Evolutionary conservation across 805 yeast species (phyloP).

Genomic region (Nakazawaea wyomingensis): DNA sequence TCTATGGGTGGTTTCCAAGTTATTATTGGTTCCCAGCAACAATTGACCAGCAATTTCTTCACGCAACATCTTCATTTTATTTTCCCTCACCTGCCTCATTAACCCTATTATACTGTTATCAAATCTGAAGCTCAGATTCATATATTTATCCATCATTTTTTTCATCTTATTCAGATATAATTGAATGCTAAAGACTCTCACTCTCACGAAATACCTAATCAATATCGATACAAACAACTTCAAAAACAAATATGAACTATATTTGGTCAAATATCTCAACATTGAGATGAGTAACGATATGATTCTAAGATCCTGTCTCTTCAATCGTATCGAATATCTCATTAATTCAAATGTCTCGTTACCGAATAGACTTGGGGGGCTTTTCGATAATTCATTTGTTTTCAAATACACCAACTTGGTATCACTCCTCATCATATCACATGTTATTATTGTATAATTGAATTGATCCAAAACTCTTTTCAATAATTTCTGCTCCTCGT

Average conservation of each 20-base stretch:
- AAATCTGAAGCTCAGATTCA: background rate
- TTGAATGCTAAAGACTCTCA: background rate
- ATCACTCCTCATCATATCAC: conserved; percentile 3
- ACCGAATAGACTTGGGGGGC: background rate
- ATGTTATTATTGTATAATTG: conserved; percentile 5
- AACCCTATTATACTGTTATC: conserved; percentile 1
- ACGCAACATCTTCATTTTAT: background rate
- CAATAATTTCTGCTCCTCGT: background rate
- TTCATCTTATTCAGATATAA: conserved; percentile 3
- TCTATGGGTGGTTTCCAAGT: background rate
- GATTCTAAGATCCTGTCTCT: background rate
- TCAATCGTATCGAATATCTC: background rate
- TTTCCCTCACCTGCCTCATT: background rate
- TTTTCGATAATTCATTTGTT: background rate
- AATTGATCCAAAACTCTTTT: conserved; percentile 2
- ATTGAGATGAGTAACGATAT: background rate
- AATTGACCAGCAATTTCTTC: conserved; percentile 2
- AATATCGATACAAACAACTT: background rate
- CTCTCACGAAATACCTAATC: background rate
- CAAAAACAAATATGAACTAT: background rate
- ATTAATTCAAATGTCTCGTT: background rate
- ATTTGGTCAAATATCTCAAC: conserved; percentile 1
- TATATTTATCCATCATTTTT: background rate
- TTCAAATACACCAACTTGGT: conserved; percentile 1
- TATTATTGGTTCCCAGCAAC: background rate